Evolutionary conservation across 768 basidiomycete species (phyloP), one percentile per base, ranked within the genome.

Genomic region (Tylopilus cervinicoccineus): DNA sequence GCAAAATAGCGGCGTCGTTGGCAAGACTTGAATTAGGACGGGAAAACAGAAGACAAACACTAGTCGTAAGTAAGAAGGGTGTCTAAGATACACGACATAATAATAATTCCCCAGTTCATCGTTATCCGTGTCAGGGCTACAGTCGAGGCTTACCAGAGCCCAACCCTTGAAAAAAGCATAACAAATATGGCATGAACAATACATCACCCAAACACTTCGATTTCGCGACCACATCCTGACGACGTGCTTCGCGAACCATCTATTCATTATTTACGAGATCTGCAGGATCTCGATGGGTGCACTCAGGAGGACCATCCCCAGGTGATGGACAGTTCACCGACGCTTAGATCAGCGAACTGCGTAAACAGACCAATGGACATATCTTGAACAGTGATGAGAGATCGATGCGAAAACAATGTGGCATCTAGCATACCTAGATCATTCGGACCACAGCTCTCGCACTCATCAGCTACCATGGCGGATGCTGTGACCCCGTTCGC

Each of bases 321-420:
- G 3, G 63, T 62, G 52, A 87, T 70, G n/a, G 58, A 47, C 29
- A 87, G 61, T 33, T 73, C 73, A 27, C 86, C 86, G 10, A 64
- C 60, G 49, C 54, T 61, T 38, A 84, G 76, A 5, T 58, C 23
- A 16, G 66, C 77, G 38, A 88, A 60, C 49, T 77, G 53, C 58
- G 77, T 4, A 66, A 88, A 88, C 28, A 84, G 60, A 7, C 72
- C 70, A 9, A 77, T 76, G 24, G 84, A 86, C 80, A 88, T 76
- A 62, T 88, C 86, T 88, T 61, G 12, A 22, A 41, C 28, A 13
- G 6, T 8, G 8, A 51, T 57, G 17, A 57, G 46, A 51, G 12
- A 53, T 38, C 24, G 31, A 7, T 13, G 29, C 20, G 11, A 26
- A 32, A 48, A 34, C 36, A 37, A 17, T 26, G 3, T 16, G 7